Evolutionary conservation across 441 rosid species (phyloP).

Genomic region (Erodium trifolium): DNA sequence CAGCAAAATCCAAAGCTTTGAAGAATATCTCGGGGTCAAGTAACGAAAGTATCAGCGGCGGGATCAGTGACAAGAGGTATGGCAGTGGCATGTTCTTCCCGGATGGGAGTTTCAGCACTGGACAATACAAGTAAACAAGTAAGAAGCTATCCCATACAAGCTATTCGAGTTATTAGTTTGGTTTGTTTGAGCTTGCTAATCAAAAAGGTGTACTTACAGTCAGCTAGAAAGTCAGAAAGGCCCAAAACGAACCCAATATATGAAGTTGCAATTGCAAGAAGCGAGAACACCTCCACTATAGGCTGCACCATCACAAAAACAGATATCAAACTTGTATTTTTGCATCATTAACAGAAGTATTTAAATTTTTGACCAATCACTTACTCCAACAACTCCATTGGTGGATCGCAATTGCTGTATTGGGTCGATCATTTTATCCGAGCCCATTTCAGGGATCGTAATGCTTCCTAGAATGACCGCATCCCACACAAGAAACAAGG

Average conservation of each 20-base stretch:
- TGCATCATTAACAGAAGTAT: not conserved
- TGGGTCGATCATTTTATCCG: conserved; percentile 56
- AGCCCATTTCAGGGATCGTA: conserved; percentile 31
- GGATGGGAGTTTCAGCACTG: conserved; percentile 66
- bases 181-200: no score
- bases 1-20: conserved; percentile 90
- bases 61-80: conserved; percentile 68
- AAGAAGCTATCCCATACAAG: not conserved
- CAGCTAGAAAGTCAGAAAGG: conserved; percentile 83
- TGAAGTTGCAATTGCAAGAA: conserved; percentile 84
- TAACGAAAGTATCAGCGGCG: conserved; percentile 58
- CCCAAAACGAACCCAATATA: conserved; percentile 82
- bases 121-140: conserved; percentile 11
- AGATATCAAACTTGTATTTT: not conserved
- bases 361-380: conserved; percentile 8
- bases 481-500: conserved; percentile 82
- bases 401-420: conserved; percentile 59
- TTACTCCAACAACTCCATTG: conserved; percentile 68
- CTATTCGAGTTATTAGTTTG: no score
- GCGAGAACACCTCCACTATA: conserved; percentile 69
- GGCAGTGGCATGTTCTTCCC: conserved; percentile 53
- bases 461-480: conserved; percentile 82
- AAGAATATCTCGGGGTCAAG: conserved; percentile 89
- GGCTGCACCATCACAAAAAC: conserved; percentile 45
- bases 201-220: conserved; percentile 44